Evolutionary conservation across 768 basidiomycete genomes (phyloP), one percentile per base, ranked within the genome.

Genomic region (Suillus variegatus): DNA sequence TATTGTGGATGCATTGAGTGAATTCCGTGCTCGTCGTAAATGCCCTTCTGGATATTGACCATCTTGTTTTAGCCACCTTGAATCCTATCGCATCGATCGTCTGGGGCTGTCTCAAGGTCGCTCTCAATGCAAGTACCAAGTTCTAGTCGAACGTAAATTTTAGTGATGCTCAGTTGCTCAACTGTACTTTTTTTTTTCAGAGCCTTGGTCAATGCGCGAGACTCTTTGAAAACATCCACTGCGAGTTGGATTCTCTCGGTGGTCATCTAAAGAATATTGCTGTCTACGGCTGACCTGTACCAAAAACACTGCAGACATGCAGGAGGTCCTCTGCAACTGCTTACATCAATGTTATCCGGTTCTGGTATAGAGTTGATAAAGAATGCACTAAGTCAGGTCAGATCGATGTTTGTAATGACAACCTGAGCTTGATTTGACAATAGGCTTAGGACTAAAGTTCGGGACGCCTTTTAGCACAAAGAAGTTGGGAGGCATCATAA

Each of bases 321-420:
- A 67, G 35, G 38, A 62, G 8, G 38, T 68, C 3, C 58, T 73
- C 28, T 71, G 65, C 58, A 22, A 64, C 1, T n/a, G 49, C 72
- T 12, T 74, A 69, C 44, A 67, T 67, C 25, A 68, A 68, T 28
- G 69, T 74, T 20, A 43, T 74, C 36, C 69, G 67, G 32, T 74
- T 74, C 49, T 74, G 72, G 73, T 14, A 60, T 28, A 66, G 67
- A 4, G 72, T 73, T 6, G 64, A 72, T 49, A 71, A 72, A 40
- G 70, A 74, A 38, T 74, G 73, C 57, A 25, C 66, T 1, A 54
- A 49, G 20, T 67, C 55, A 14, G 63, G 56, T 56, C 35, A 56
- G 54, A 44, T 6, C 20, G 5, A 35, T 3, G 44, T 20, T 44
- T 44, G 32, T 32, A 32, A 44, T 20, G 44, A 20, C 8, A 44